These are phyloP conservation scores for Arbutus unedo DNA, from an alignment of 148 eudicot species.

Conservation along the genomic window DNA sequence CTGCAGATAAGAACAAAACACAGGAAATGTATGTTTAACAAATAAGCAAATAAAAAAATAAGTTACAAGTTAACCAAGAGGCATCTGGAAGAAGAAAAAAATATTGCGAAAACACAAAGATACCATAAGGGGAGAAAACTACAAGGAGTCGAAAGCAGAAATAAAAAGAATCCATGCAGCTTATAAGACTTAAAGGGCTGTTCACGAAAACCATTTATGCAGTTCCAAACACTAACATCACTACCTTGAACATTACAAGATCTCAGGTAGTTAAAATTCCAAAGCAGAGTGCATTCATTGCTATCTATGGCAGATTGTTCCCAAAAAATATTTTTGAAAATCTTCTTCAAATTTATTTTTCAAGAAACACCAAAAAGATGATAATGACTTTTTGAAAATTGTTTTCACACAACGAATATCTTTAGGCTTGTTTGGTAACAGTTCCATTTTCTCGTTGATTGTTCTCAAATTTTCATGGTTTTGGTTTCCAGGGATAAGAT, in stretches of 20 bases:
- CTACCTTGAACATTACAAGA: neutral
- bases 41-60: neutral
- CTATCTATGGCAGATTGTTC: neutral
- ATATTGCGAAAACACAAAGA: neutral
- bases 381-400: neutral
- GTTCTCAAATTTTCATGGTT: neutral
- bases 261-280: neutral
- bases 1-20: constrained; percentile 25
- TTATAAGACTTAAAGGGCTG: neutral
- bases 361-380: neutral
- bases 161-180: neutral
- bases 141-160: neutral
- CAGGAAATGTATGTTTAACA: neutral
- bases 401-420: neutral
- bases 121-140: neutral
- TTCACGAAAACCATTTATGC: neutral
- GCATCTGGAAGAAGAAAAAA: neutral
- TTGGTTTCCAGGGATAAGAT: too few relatives aligned
- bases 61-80: neutral
- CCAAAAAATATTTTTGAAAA: neutral
- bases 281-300: neutral
- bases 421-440: neutral
- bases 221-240: neutral
- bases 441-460: neutral
- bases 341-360: neutral